phyloP scores from a whole-genome alignment of 1,284 basidiomycete species.

The Vanrija sp. region DNA sequence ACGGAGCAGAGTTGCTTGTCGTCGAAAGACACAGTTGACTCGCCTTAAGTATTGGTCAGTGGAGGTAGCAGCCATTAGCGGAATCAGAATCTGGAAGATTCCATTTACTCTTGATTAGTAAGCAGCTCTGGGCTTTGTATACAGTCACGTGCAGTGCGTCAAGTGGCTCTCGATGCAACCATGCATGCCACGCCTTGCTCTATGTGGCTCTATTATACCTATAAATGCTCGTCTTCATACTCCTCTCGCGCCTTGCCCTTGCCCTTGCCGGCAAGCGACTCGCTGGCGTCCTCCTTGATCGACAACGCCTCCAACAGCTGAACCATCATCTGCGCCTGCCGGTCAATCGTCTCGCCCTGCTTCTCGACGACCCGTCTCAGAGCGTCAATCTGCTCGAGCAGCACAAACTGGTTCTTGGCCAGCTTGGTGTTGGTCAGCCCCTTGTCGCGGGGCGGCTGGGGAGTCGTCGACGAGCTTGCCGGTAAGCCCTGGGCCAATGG shows the following conservation, averaged over 20 bases:
- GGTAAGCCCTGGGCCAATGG: conserved; percentile 4
- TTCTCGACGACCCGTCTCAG: conserved; percentile 39
- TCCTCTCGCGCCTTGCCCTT: conserved; percentile 2
- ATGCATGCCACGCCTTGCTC: not conserved
- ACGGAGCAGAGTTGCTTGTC: not conserved
- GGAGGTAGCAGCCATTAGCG: not conserved
- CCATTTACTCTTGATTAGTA: not conserved
- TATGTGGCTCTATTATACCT: not conserved
- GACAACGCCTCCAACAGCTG: conserved; percentile 4
- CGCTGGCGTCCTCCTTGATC: not conserved
- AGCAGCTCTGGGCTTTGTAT: not conserved
- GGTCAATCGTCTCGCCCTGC: conserved; percentile 31
- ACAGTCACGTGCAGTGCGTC: not conserved
- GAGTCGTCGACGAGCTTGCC: not conserved
- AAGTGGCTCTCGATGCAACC: not conserved
- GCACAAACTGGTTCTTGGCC: conserved; percentile 48
- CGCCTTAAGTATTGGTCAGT: not conserved
- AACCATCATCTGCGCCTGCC: conserved; percentile 1
- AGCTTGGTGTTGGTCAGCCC: conserved; percentile 48
- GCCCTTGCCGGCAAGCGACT: not conserved
- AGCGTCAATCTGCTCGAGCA: conserved; percentile 44
- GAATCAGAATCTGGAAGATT: not conserved
- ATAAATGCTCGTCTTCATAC: not conserved
- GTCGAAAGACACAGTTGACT: not conserved
- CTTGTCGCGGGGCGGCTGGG: conserved; percentile 7